Conservation (phyloP, 176 grass and related monocot genomes). For the Juncus inflexus region DNA sequence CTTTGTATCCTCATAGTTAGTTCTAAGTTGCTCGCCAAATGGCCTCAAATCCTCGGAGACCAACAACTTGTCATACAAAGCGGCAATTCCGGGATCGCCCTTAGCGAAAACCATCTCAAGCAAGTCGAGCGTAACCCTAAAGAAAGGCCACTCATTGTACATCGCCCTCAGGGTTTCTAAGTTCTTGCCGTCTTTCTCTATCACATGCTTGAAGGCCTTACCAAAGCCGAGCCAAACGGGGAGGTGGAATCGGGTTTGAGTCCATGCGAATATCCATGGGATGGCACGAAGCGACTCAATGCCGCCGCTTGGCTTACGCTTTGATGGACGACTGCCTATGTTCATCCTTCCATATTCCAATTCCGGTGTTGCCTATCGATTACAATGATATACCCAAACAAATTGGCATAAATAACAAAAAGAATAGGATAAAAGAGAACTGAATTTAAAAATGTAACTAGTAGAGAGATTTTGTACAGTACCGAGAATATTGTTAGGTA, state of each 20-base stretch:
- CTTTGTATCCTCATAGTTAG: slow-evolving; percentile 48
- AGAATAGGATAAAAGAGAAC: not conserved
- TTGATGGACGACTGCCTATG: slow-evolving; percentile 79
- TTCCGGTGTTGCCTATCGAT: slow-evolving; percentile 61
- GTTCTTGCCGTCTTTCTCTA: slow-evolving; percentile 65
- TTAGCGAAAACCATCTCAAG: slow-evolving; percentile 97
- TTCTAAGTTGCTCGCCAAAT: slow-evolving; percentile 60
- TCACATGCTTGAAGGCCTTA: slow-evolving; percentile 47
- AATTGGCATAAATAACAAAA: not conserved
- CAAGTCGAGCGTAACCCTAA: slow-evolving; percentile 81
- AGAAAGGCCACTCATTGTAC: slow-evolving; percentile 92
- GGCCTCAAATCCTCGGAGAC: slow-evolving; percentile 48
- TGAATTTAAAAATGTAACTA: not conserved
- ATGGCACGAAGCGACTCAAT: slow-evolving; percentile 80
- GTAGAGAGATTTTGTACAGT: not conserved
- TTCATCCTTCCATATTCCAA: slow-evolving; percentile 81
- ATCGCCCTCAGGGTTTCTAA: slow-evolving; percentile 51
- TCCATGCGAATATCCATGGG: slow-evolving; percentile 98
- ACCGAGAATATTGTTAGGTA: not conserved
- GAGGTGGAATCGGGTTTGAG: slow-evolving; percentile 87
- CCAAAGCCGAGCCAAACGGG: slow-evolving; percentile 88
- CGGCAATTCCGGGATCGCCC: slow-evolving; percentile 74
- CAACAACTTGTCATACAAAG: slow-evolving; percentile 60
- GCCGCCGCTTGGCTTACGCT: slow-evolving; percentile 66
- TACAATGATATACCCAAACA: not conserved